Evolutionary conservation across 495 filamentous ascomycete genomes (phyloP).

Genomic region (Penicillium flavigenum): DNA sequence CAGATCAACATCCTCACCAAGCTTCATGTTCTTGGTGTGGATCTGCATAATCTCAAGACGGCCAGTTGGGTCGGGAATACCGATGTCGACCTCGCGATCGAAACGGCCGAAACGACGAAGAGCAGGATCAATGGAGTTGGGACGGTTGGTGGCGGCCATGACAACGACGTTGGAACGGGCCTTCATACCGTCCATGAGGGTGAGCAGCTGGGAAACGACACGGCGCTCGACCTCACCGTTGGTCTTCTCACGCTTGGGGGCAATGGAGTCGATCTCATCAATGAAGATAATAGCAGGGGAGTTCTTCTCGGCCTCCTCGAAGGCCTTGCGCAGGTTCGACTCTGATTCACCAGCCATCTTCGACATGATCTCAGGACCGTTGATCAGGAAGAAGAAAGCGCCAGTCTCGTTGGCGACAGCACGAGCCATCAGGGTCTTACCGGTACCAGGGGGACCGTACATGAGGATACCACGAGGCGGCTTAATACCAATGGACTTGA

Average conservation of each 20-base stretch:
- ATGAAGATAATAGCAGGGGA: conserved; percentile 99
- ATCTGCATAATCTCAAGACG: conserved; percentile 98
- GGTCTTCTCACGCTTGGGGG: conserved; percentile 99
- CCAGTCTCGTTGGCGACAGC: conserved; percentile 98
- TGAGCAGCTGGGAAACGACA: conserved; percentile 96
- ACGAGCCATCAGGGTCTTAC: conserved; percentile 98
- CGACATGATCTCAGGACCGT: conserved; percentile 98
- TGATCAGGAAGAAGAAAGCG: conserved; percentile 99
- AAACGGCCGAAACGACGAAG: conserved; percentile 93
- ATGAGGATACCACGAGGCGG: conserved; percentile 97
- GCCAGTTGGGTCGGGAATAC: conserved; percentile 95
- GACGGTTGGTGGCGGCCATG: conserved; percentile 97
- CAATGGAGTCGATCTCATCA: conserved; percentile 98
- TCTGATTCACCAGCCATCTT: conserved; percentile 99
- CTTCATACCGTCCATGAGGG: conserved; percentile 99
- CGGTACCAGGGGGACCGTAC: conserved; percentile 95
- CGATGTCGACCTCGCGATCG: conserved; percentile 97
- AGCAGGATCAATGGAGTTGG: conserved; percentile 94
- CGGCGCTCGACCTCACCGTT: conserved; percentile 98
- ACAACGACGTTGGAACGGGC: conserved; percentile 96
- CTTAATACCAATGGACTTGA: conserved; percentile 99
- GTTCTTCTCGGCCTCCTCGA: conserved; percentile 99
- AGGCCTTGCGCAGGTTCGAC: conserved; percentile 94
- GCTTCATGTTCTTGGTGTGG: conserved; percentile 99
- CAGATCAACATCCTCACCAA: conserved; percentile 93